Conservation (phyloP, 306 rosid genomes). For the Cucumis hystrix region DNA sequence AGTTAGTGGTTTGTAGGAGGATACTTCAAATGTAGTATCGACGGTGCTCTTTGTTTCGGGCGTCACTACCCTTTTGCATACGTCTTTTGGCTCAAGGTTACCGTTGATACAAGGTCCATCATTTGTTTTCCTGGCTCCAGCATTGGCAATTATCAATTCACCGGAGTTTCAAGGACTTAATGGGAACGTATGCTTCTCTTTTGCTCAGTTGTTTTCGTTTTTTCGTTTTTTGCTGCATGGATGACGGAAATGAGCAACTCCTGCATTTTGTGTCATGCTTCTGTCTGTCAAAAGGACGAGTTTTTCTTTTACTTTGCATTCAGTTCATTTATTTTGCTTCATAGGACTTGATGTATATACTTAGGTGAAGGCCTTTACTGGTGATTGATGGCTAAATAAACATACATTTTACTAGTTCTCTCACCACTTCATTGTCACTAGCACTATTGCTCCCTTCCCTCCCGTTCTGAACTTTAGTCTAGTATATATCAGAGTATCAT, state of each 20-base stretch:
- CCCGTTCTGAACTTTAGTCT: neutral
- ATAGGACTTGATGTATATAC: neutral
- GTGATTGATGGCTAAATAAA: neutral
- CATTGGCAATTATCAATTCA: conserved; percentile 75
- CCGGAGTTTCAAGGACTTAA: conserved; percentile 72
- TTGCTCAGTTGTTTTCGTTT: neutral
- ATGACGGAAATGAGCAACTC: neutral
- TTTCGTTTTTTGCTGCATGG: neutral
- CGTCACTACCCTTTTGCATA: conserved; percentile 78
- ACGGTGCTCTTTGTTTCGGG: conserved; percentile 87
- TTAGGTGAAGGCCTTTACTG: neutral
- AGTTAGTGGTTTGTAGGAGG: conserved; percentile 67
- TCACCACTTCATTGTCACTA: neutral
- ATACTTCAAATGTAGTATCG: conserved; percentile 74
- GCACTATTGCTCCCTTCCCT: neutral
- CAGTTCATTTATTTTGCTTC: neutral
- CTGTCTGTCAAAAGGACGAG: neutral
- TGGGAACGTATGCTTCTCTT: conserved; percentile 52
- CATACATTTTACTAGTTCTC: neutral
- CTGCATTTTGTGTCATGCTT: neutral
- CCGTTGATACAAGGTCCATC: conserved; percentile 97
- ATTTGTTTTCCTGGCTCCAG: conserved; percentile 81
- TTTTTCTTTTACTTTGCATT: neutral
- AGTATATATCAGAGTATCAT: neutral
- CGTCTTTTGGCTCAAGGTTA: conserved; percentile 76